These are phyloP conservation scores for Cyclanthera cordifolia DNA, from an alignment of 306 rosid genomes.

Conservation along the genomic window DNA sequence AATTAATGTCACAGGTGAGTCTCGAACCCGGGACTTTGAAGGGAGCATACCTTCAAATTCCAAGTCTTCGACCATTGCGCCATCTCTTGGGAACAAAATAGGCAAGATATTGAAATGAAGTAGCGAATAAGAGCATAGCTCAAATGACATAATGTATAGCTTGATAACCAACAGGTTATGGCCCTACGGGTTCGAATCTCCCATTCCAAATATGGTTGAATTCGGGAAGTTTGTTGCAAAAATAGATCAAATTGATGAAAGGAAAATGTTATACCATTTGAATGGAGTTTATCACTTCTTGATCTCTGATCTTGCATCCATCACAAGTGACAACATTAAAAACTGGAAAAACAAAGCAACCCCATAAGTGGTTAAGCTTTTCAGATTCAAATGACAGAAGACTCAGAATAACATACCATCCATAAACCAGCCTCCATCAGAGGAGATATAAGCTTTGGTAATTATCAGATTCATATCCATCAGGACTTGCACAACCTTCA, in stretches of 20 bases:
- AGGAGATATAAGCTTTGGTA: slow-evolving; percentile 73
- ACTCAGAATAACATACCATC: slow-evolving; percentile 45
- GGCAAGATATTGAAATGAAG: not conserved
- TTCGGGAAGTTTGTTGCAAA: not conserved
- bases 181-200: no score
- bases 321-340: slow-evolving; percentile 63
- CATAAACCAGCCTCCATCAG: slow-evolving; percentile 97
- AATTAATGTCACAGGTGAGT: no score
- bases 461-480: slow-evolving; percentile 74
- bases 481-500: slow-evolving; percentile 85
- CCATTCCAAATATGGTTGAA: not conserved
- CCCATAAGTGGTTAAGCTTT: not conserved
- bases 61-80: no score
- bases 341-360: slow-evolving; percentile 31
- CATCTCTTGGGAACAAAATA: no score
- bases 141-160: no score
- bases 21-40: no score
- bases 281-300: slow-evolving; percentile 62
- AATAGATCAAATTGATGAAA: not conserved
- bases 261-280: slow-evolving; percentile 52
- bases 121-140: no score
- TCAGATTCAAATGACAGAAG: not conserved
- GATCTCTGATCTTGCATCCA: slow-evolving; percentile 76
- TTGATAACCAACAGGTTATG: no score
- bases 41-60: no score